Percentiles rank a stretch among this genome's conserved stretches.
Evolutionary conservation across 1,284 basidiomycete genomes (phyloP).

Genomic region (Microbotryum violaceum): DNA sequence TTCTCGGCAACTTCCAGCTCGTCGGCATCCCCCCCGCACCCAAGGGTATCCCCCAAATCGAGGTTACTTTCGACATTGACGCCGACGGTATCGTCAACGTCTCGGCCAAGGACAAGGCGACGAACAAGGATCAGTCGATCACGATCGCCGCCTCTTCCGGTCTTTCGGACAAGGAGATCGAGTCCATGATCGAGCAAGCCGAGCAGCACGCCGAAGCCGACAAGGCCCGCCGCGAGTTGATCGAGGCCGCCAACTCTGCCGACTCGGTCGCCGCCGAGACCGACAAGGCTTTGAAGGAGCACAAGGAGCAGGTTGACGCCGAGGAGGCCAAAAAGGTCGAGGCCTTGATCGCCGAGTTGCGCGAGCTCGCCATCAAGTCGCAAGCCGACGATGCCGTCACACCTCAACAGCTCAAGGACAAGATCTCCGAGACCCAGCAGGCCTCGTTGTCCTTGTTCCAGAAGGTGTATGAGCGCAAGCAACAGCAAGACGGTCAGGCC

Average conservation of each 20-base stretch:
- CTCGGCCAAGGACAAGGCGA: slow-evolving; percentile 92
- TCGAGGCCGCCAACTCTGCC: slow-evolving; percentile 95
- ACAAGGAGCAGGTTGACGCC: slow-evolving; percentile 90
- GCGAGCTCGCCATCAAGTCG: slow-evolving; percentile 86
- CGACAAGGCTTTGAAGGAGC: slow-evolving; percentile 94
- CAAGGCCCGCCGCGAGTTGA: slow-evolving; percentile 61
- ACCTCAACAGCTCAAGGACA: slow-evolving; percentile 78
- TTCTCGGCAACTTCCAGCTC: slow-evolving; percentile 99
- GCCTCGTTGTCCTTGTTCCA: slow-evolving; percentile 96
- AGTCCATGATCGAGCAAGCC: slow-evolving; percentile 91
- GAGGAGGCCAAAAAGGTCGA: slow-evolving; percentile 89
- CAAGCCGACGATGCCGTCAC: slow-evolving; percentile 77
- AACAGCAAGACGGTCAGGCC: slow-evolving; percentile 47
- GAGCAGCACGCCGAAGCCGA: slow-evolving; percentile 88
- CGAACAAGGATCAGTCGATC: slow-evolving; percentile 85
- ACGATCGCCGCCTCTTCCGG: slow-evolving; percentile 96
- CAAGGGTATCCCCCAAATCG: slow-evolving; percentile 96
- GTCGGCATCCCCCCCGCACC: slow-evolving; percentile 95
- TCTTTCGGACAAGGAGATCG: slow-evolving; percentile 91
- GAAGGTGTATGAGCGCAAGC: slow-evolving; percentile 79
- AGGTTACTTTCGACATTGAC: slow-evolving; percentile 98
- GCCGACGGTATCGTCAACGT: slow-evolving; percentile 87
- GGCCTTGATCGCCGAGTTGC: slow-evolving; percentile 75
- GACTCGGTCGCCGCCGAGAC: slow-evolving; percentile 92
- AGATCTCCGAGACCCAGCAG: slow-evolving; percentile 92